Percentiles rank a stretch among this genome's conserved stretches.
These are phyloP conservation scores for Chaetomium olivaceum DNA, from an alignment of 2,329 filamentous ascomycete genomes.

Conservation along the genomic window DNA sequence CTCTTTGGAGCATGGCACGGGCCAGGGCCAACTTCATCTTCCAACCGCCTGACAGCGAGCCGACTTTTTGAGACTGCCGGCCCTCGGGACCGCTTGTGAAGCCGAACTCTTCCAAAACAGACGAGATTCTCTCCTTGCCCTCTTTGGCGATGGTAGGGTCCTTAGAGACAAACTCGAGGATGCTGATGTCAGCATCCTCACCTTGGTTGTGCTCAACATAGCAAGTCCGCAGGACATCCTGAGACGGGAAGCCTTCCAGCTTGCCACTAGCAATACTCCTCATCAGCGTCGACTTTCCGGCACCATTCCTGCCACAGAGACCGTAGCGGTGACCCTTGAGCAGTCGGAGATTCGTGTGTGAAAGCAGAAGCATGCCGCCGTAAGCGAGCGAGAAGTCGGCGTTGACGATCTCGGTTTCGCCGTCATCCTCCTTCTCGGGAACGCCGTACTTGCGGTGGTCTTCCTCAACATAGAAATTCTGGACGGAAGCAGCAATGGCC, in stretches of 20 bases:
- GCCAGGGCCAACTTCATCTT: constrained; percentile 99
- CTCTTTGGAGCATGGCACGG: constrained; percentile 92
- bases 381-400: constrained; percentile 97
- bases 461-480: constrained; percentile 77
- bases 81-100: constrained; percentile 90
- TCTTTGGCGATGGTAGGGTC: constrained; percentile 82
- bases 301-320: constrained; percentile 94
- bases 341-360: constrained; percentile 90
- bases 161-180: constrained; percentile 88
- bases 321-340: constrained; percentile 97
- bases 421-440: constrained; percentile 83
- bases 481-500: constrained; percentile 69
- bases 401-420: constrained; percentile 95
- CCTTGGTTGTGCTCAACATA: constrained; percentile 99
- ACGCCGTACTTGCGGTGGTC: constrained; percentile 85
- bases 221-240: constrained; percentile 90
- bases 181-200: constrained; percentile 94
- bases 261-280: constrained; percentile 93
- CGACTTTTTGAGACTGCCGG: constrained; percentile 84
- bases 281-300: constrained; percentile 99
- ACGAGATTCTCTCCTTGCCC: constrained; percentile 76
- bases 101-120: constrained; percentile 86
- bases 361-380: constrained; percentile 93
- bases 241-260: constrained; percentile 91
- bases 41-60: constrained; percentile 95